phyloP scores from a whole-genome alignment of 2,329 filamentous ascomycete species.

The Coleophoma cylindrospora region DNA sequence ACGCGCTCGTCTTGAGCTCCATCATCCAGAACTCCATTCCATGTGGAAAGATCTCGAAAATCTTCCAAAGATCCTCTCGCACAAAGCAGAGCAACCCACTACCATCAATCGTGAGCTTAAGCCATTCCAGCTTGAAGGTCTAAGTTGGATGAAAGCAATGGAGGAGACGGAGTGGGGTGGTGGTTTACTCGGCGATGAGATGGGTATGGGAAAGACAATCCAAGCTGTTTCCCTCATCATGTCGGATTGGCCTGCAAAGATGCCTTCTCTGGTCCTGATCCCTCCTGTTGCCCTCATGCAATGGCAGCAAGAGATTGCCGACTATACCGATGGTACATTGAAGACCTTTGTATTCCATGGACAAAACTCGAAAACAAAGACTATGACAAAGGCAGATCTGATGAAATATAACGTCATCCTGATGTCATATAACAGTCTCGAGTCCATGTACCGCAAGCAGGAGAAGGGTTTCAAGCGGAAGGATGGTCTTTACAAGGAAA shows the following conservation, averaged over 20 bases:
- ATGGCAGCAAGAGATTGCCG: constrained; percentile 78
- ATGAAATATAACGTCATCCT: constrained; percentile 89
- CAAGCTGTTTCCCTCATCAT: constrained; percentile 97
- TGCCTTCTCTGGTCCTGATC: constrained; percentile 82
- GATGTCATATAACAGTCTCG: constrained; percentile 91
- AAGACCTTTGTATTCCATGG: constrained; percentile 90
- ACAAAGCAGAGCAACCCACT: constrained; percentile 64
- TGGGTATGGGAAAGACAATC: constrained; percentile 98
- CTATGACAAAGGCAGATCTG: constrained; percentile 67
- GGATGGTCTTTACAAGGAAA: constrained; percentile 74
- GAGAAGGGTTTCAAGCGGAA: constrained; percentile 83
- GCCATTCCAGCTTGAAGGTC: constrained; percentile 86
- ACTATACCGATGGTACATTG: constrained; percentile 80
- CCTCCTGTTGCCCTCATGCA: constrained; percentile 95
- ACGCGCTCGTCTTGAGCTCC: constrained; percentile 63
- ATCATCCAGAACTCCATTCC: constrained; percentile 73
- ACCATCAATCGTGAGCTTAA: constrained; percentile 82
- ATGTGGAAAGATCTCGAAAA: constrained; percentile 81
- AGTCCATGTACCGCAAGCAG: constrained; percentile 89
- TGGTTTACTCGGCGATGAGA: constrained; percentile 91
- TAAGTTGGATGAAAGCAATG: constrained; percentile 92
- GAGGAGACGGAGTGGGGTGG: constrained; percentile 82
- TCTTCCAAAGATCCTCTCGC: constrained; percentile 59
- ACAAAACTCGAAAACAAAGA: constrained; percentile 78
- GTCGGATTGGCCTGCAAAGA: constrained; percentile 85